Percentiles rank a stretch among this genome's conserved stretches.
Conservation (phyloP, 2,329 filamentous ascomycete genomes). For the Pestalotiopsis sp. region DNA sequence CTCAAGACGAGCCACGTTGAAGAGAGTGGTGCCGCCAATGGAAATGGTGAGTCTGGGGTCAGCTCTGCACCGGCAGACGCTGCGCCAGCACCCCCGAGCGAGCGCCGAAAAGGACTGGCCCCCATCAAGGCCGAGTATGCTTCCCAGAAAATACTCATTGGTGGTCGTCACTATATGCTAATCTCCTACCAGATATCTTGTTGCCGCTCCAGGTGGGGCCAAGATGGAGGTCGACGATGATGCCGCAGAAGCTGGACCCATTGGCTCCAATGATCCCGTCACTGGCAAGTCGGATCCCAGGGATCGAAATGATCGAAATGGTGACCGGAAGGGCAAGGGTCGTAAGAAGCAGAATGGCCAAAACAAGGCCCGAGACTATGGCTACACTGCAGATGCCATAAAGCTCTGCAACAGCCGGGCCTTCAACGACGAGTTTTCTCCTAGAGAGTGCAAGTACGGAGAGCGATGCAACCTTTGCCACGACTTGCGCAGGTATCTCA, state of each 20-base stretch:
- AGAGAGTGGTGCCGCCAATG: not conserved
- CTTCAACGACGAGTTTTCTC: slow-evolving; percentile 77
- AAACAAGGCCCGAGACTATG: slow-evolving; percentile 82
- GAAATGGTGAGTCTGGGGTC: not conserved
- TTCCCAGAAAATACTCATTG: not conserved
- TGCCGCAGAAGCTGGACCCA: slow-evolving; percentile 55
- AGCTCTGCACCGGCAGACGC: not conserved
- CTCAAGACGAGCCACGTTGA: not conserved
- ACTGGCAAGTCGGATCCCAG: slow-evolving; percentile 37
- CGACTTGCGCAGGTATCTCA: slow-evolving; percentile 81
- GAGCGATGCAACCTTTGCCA: slow-evolving; percentile 82
- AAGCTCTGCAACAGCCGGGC: slow-evolving; percentile 76
- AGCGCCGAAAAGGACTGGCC: slow-evolving; percentile 29
- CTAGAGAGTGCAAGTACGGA: slow-evolving; percentile 73
- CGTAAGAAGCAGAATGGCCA: slow-evolving; percentile 67
- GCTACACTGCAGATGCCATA: slow-evolving; percentile 74
- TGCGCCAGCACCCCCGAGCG: slow-evolving; percentile 7
- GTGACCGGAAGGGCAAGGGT: slow-evolving; percentile 51
- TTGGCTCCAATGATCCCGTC: slow-evolving; percentile 60
- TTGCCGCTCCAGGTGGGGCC: slow-evolving; percentile 18
- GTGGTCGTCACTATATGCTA: not conserved
- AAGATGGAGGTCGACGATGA: slow-evolving; percentile 51
- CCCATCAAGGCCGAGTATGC: slow-evolving; percentile 39
- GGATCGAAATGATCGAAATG: slow-evolving; percentile 31
- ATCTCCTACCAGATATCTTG: slow-evolving; percentile 29